A percentile compares a stretch with the other conserved stretches of the same genome.
These are phyloP conservation scores for Cadophora luteo-olivacea DNA, from an alignment of 2,329 filamentous ascomycete species.

Conservation along the genomic window DNA sequence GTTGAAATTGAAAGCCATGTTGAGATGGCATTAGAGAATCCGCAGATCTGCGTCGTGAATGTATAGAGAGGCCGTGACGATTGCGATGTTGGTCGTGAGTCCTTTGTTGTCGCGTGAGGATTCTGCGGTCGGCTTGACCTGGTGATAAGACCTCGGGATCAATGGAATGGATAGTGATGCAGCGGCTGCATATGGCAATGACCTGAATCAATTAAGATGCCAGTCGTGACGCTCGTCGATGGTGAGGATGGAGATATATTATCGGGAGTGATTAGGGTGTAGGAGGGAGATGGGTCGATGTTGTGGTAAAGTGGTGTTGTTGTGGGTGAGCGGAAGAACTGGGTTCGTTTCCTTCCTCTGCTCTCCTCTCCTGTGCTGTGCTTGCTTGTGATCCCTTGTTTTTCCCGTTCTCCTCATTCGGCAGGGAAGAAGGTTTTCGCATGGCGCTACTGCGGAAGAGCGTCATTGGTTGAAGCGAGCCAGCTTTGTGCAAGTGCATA, in stretches of 20 bases:
- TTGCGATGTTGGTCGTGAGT: conserved; percentile 19
- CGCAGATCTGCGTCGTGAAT: not conserved
- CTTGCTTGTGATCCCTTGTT: conserved; percentile 15
- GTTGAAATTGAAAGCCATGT: conserved; percentile 99
- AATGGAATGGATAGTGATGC: conserved; percentile 6
- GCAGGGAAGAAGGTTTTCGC: conserved; percentile 8
- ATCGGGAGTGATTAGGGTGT: conserved; percentile 1
- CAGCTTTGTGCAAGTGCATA: conserved; percentile 12
- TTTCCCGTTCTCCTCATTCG: not conserved
- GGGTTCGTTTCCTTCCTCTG: not conserved
- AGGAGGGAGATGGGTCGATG: conserved; percentile 5
- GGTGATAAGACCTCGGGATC: conserved; percentile 32
- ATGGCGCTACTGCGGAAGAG: conserved; percentile 5
- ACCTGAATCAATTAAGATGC: conserved; percentile 37
- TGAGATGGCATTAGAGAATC: conserved; percentile 41
- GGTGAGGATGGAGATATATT: conserved; percentile 14
- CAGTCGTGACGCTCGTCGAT: conserved; percentile 20
- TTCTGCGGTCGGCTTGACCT: conserved; percentile 25
- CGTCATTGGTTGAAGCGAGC: conserved; percentile 12
- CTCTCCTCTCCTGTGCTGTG: not conserved
- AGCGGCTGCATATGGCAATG: conserved; percentile 12
- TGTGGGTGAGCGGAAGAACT: conserved; percentile 9
- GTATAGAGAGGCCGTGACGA: not conserved
- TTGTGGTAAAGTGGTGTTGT: conserved; percentile 10
- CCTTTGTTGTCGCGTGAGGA: conserved; percentile 35